Evolutionary conservation across 768 basidiomycete species (phyloP).

Genomic region (Lactarius indigo): DNA sequence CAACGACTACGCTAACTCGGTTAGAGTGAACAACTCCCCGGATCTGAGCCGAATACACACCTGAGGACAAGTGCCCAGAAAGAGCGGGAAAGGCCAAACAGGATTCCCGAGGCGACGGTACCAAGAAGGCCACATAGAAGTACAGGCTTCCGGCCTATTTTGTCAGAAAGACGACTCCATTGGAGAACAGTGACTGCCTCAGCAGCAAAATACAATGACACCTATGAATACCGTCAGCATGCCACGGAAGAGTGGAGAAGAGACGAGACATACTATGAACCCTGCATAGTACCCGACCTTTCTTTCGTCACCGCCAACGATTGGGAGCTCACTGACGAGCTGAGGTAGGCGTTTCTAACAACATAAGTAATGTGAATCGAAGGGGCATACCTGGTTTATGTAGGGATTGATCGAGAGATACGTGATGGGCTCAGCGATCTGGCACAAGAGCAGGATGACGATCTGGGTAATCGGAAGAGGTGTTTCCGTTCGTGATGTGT

Average conservation of each 20-base stretch:
- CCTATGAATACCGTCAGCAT: conserved; percentile 29
- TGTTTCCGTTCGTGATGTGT: too few relatives aligned
- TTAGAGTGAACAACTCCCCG: conserved; percentile 42
- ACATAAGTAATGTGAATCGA: not conserved
- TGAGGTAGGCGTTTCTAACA: conserved; percentile 17
- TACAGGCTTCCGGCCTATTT: conserved; percentile 48
- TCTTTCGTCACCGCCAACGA: conserved; percentile 43
- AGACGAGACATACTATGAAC: conserved; percentile 38
- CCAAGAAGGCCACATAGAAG: conserved; percentile 39
- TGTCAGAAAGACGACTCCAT: conserved; percentile 48
- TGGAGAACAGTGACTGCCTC: conserved; percentile 46
- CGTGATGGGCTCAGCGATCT: conserved; percentile 36
- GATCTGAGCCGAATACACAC: conserved; percentile 24
- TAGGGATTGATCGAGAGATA: conserved; percentile 48
- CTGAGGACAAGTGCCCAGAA: conserved; percentile 32
- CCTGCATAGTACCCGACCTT: conserved; percentile 50
- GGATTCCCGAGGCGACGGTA: conserved; percentile 33
- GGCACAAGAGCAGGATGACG: too few relatives aligned
- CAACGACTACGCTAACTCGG: conserved; percentile 44
- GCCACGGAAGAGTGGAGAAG: not conserved
- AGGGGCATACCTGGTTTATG: conserved; percentile 41
- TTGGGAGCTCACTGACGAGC: conserved; percentile 41
- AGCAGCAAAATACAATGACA: conserved; percentile 46
- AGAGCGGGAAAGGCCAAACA: conserved; percentile 38
- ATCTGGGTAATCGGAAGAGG: too few relatives aligned